Evolutionary conservation across 2,329 filamentous ascomycete species (phyloP).

Genomic region (Alternaria alternata): DNA sequence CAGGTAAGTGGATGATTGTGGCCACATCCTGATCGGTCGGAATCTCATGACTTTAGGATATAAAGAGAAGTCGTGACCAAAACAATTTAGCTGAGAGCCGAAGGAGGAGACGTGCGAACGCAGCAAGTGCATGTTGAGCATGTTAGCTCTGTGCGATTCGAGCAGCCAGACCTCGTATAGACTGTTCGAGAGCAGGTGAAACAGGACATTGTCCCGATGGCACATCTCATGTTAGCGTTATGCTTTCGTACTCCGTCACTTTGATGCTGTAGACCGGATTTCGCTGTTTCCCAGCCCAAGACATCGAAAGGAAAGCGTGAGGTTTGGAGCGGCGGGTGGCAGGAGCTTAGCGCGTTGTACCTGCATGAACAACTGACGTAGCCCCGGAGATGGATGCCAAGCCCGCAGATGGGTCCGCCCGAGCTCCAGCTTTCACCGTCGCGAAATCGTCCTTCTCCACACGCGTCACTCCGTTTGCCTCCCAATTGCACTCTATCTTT

Average conservation of each 20-base stretch:
- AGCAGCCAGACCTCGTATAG: not conserved
- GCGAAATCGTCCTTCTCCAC: constrained; percentile 8
- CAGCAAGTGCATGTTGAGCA: not conserved
- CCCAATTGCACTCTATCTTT: constrained; percentile 5
- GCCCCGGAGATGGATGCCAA: constrained; percentile 13
- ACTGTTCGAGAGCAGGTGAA: not conserved
- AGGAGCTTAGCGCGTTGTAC: constrained; percentile 18
- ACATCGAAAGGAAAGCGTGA: not conserved
- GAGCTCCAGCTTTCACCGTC: constrained; percentile 21
- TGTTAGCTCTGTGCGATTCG: not conserved
- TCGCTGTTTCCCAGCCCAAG: not conserved
- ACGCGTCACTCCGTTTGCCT: constrained; percentile 5
- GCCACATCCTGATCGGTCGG: not conserved
- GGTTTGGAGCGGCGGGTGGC: not conserved
- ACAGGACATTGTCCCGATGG: not conserved
- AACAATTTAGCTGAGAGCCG: not conserved
- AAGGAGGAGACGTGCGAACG: not conserved
- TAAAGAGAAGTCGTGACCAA: constrained; percentile 4
- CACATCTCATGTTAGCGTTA: not conserved
- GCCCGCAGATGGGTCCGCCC: constrained; percentile 18
- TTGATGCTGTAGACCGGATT: not conserved
- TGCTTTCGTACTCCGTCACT: not conserved
- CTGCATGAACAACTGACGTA: constrained; percentile 28
- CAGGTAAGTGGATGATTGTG: constrained; percentile 7
- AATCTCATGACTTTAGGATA: not conserved